Evolutionary conservation across 768 basidiomycete genomes (phyloP).

Genomic region (Rhodotorula graminis): DNA sequence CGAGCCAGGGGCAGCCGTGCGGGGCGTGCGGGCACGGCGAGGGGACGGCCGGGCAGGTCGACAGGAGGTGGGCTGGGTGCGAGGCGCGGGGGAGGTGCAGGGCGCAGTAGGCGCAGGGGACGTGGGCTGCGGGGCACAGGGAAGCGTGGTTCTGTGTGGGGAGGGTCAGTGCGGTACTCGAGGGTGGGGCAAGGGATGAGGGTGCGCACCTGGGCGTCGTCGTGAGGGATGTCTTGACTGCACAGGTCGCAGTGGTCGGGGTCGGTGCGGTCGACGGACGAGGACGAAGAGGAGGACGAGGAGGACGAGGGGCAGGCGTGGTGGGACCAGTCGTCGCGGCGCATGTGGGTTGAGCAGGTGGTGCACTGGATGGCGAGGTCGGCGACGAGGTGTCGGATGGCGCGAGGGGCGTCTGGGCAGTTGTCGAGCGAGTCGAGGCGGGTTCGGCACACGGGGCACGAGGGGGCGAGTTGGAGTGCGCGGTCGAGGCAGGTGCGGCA

Average conservation of each 20-base stretch:
- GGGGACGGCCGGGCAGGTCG: slow-evolving; percentile 4
- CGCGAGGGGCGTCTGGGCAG: slow-evolving; percentile 5
- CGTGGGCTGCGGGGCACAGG: neutral
- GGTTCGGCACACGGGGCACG: slow-evolving; percentile 26
- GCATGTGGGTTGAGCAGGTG: neutral
- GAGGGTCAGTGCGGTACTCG: neutral
- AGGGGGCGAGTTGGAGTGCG: slow-evolving; percentile 5
- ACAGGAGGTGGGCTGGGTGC: slow-evolving; percentile 1
- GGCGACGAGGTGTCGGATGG: slow-evolving; percentile 7
- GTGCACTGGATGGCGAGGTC: neutral
- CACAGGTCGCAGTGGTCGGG: neutral
- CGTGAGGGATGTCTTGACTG: neutral
- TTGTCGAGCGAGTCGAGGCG: neutral
- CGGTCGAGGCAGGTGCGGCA: slow-evolving; percentile 18
- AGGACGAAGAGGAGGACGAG: no score
- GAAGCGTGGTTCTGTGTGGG: neutral
- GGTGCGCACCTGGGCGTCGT: neutral
- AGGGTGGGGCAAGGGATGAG: no score
- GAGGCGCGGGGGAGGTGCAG: neutral
- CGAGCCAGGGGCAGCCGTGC: slow-evolving; percentile 1
- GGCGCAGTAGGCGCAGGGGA: neutral
- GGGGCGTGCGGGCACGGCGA: slow-evolving; percentile 12
- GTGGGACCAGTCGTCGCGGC: neutral
- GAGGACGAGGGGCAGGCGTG: neutral
- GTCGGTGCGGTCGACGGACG: no score